Evolutionary conservation across 495 filamentous ascomycete genomes (phyloP).

Genomic region (Hypoxylon fuscum): DNA sequence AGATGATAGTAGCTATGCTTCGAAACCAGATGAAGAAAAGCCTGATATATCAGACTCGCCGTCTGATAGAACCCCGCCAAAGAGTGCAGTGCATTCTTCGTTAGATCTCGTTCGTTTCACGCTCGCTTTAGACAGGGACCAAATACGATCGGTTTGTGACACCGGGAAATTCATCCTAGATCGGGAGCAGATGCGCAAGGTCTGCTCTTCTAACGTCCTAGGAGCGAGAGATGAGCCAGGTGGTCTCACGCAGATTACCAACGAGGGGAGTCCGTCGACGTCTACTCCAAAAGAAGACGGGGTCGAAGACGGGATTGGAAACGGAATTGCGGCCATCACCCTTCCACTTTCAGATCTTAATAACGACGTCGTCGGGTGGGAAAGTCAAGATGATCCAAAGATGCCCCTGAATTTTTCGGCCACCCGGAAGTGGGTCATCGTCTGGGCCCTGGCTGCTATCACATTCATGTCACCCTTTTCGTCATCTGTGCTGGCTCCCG

Average conservation of each 20-base stretch:
- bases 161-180: conserved; percentile 32
- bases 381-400: conserved; percentile 70
- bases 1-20: conserved; percentile 21
- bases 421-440: conserved; percentile 73
- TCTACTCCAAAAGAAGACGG: conserved; percentile 20
- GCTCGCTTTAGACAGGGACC: conserved; percentile 30
- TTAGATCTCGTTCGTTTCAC: conserved; percentile 31
- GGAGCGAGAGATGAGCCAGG: conserved; percentile 9
- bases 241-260: not conserved
- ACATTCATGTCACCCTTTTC: conserved; percentile 71
- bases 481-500: conserved; percentile 72
- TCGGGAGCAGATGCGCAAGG: conserved; percentile 26
- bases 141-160: conserved; percentile 32
- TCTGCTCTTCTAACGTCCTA: conserved; percentile 25
- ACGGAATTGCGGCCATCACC: conserved; percentile 24
- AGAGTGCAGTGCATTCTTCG: conserved; percentile 18
- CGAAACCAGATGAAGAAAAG: conserved; percentile 26
- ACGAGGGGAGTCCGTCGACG: conserved; percentile 16
- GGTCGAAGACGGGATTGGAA: not conserved
- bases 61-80: not conserved
- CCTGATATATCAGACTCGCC: not conserved
- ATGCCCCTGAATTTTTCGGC: conserved; percentile 76
- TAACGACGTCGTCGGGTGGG: conserved; percentile 64
- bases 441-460: conserved; percentile 58
- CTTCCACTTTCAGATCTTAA: conserved; percentile 57